Percentiles rank a stretch among this genome's conserved stretches.
phyloP scores from a whole-genome alignment of 768 basidiomycete species.

The Leucosporidium creatinivorum region DNA sequence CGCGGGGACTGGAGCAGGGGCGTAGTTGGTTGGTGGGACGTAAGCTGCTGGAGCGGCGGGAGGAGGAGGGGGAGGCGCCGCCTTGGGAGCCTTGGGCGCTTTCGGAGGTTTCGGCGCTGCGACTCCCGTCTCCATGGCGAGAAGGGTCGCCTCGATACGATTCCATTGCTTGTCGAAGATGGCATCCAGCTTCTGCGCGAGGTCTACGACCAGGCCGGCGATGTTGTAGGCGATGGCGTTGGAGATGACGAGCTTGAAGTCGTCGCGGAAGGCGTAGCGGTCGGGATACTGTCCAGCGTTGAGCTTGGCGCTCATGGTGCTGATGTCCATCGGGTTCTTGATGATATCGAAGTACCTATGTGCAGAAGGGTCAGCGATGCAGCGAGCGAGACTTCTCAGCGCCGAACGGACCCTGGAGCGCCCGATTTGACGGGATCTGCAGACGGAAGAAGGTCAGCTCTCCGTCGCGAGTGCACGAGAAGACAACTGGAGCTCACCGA shows the following conservation, averaged over 20 bases:
- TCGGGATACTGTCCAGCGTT: constrained; percentile 78
- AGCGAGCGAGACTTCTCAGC: too few relatives aligned
- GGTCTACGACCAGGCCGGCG: constrained; percentile 61
- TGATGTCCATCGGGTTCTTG: constrained; percentile 89
- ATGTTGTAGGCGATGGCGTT: constrained; percentile 85
- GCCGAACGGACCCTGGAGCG: constrained; percentile 20
- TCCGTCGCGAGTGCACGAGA: background rate
- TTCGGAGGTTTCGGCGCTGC: background rate
- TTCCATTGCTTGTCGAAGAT: constrained; percentile 87
- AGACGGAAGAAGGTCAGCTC: background rate
- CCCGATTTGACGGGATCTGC: constrained; percentile 31
- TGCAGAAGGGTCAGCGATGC: background rate
- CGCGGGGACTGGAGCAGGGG: constrained; percentile 12
- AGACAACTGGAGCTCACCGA: constrained; percentile 39
- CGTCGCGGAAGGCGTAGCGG: constrained; percentile 71
- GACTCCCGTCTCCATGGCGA: constrained; percentile 45
- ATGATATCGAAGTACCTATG: constrained; percentile 81
- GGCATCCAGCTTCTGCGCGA: constrained; percentile 63
- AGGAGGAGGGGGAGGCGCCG: constrained; percentile 3
- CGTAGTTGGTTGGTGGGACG: constrained; percentile 16
- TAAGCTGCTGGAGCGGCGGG: background rate
- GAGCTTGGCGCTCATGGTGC: constrained; percentile 77
- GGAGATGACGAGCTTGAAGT: constrained; percentile 76
- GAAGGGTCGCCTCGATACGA: constrained; percentile 74
- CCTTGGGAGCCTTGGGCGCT: background rate